A percentile compares a stretch with the other conserved stretches of the same genome.
Conservation (phyloP, 2,329 filamentous ascomycete genomes). For the Neurospora crassa region DNA sequence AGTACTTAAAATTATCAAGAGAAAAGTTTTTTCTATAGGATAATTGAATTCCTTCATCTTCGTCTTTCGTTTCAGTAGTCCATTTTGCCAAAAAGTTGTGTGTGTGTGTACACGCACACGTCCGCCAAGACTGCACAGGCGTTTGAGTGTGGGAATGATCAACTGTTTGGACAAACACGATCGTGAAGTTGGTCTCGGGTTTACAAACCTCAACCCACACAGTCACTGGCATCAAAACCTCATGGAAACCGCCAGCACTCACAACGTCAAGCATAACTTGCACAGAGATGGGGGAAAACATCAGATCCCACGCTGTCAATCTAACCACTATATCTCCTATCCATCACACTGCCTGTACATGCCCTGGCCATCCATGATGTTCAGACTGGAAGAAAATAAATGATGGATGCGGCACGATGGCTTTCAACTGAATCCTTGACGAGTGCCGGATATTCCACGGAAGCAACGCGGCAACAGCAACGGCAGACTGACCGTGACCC, state of each 20-base stretch:
- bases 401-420: background rate
- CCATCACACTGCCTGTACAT: background rate
- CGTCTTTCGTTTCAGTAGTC: too few species aligned
- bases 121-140: too few species aligned
- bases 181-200: background rate
- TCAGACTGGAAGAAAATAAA: background rate
- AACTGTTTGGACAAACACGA: background rate
- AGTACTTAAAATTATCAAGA: too few species aligned
- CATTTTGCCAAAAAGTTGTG: too few species aligned
- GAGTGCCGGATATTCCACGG: background rate
- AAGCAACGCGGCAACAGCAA: background rate
- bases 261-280: background rate
- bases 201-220: background rate
- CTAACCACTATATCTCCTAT: background rate
- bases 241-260: background rate
- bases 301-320: background rate
- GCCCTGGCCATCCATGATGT: background rate
- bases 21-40: too few species aligned
- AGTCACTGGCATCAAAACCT: background rate
- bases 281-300: background rate
- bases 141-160: background rate
- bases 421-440: background rate
- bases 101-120: too few species aligned
- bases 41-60: too few species aligned
- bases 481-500: background rate